Evolutionary conservation across 495 filamentous ascomycete genomes (phyloP).

Genomic region (Hypomontagnella submonticulosa): DNA sequence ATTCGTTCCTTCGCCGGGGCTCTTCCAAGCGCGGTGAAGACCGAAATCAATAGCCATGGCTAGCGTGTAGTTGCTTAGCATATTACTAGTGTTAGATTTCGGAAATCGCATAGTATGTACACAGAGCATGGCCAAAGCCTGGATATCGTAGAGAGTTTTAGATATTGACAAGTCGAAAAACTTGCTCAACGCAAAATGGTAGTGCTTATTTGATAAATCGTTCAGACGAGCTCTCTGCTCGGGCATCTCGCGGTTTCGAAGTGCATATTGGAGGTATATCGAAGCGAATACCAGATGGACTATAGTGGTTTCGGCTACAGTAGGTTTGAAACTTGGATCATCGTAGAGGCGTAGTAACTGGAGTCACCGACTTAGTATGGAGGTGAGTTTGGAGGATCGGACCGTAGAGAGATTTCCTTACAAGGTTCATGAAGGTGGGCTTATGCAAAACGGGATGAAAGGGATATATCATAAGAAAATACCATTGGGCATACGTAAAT

Average conservation of each 20-base stretch:
- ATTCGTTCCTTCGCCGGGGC: conserved; percentile 62
- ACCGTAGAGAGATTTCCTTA: conserved; percentile 52
- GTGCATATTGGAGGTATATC: conserved; percentile 77
- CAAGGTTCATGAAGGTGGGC: conserved; percentile 72
- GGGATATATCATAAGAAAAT: conserved; percentile 75
- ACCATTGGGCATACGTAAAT: conserved; percentile 73
- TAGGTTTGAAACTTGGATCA: conserved; percentile 67
- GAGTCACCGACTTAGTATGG: conserved; percentile 20
- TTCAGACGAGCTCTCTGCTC: conserved; percentile 65
- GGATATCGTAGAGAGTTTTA: conserved; percentile 71
- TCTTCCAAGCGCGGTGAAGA: conserved; percentile 75
- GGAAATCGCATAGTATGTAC: conserved; percentile 77
- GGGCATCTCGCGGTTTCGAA: conserved; percentile 67
- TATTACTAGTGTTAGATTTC: conserved; percentile 78
- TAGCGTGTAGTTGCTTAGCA: conserved; percentile 69
- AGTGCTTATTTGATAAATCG: conserved; percentile 74
- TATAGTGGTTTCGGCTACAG: conserved; percentile 72
- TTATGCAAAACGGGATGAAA: conserved; percentile 78
- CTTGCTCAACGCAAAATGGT: conserved; percentile 75
- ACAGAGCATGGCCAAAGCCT: conserved; percentile 76
- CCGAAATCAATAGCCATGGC: conserved; percentile 75
- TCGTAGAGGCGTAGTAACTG: conserved; percentile 72
- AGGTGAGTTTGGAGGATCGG: neutral
- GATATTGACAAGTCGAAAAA: conserved; percentile 69
- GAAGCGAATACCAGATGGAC: conserved; percentile 83